These are phyloP conservation scores for Fusarium foetens DNA, from an alignment of 2,329 filamentous ascomycete genomes.

Conservation along the genomic window DNA sequence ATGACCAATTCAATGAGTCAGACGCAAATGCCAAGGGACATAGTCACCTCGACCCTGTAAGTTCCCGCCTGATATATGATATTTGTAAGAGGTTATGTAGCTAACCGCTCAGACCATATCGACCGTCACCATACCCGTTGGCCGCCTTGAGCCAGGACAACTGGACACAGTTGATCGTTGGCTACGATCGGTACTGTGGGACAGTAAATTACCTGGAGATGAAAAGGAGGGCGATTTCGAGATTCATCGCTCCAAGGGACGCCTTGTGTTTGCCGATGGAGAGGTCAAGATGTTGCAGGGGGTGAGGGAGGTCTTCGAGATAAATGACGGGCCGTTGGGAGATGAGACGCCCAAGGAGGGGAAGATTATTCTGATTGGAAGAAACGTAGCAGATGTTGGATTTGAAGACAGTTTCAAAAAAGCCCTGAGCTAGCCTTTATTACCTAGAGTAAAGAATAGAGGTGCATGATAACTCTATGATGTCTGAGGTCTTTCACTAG, in stretches of 20 bases:
- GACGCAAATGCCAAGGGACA: constrained; percentile 81
- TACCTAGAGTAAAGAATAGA: background rate
- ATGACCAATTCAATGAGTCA: constrained; percentile 81
- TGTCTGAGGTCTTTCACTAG: background rate
- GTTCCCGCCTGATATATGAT: constrained; percentile 44
- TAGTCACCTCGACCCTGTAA: constrained; percentile 87
- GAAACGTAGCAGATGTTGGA: constrained; percentile 61
- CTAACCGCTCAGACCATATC: constrained; percentile 74
- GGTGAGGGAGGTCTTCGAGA: constrained; percentile 92
- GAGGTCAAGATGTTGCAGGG: constrained; percentile 84
- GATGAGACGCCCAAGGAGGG: constrained; percentile 51
- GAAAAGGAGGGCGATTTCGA: constrained; percentile 66
- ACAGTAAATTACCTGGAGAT: constrained; percentile 67
- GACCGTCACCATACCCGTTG: constrained; percentile 78
- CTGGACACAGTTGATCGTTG: constrained; percentile 78
- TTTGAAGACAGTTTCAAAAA: constrained; percentile 59
- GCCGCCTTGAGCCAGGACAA: constrained; percentile 65
- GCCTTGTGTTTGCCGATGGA: constrained; percentile 73
- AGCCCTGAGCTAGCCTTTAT: constrained; percentile 38
- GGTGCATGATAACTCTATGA: background rate
- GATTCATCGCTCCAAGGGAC: constrained; percentile 88
- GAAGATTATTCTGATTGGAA: constrained; percentile 73
- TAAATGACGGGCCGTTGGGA: constrained; percentile 70
- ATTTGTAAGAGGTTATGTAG: background rate
- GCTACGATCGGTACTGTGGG: constrained; percentile 88